Evolutionary conservation across 2,329 filamentous ascomycete species (phyloP).

Genomic region (Nigrospora oryzae): DNA sequence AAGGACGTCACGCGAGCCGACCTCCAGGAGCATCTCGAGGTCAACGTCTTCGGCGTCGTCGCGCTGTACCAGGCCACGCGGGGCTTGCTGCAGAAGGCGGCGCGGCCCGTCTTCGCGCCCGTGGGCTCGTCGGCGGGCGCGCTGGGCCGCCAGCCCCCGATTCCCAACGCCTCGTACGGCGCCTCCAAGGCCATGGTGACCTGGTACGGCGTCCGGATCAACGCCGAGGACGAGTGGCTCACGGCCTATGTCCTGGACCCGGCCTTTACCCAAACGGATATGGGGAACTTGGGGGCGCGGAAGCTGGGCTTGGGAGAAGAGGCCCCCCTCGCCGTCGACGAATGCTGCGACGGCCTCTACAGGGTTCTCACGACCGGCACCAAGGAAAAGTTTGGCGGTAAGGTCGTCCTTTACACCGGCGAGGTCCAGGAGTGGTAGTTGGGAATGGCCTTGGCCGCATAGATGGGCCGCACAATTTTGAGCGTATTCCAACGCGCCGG

Average conservation of each 20-base stretch:
- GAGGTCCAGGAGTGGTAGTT: neutral
- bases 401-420: neutral
- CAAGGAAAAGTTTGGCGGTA: neutral
- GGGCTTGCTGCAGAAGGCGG: constrained; percentile 24
- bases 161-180: constrained; percentile 31
- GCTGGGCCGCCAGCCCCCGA: constrained; percentile 9
- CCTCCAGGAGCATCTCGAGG: constrained; percentile 25
- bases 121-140: constrained; percentile 24
- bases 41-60: constrained; percentile 34
- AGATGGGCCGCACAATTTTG: too few relatives aligned
- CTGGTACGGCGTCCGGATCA: constrained; percentile 21
- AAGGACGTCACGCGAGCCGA: constrained; percentile 22
- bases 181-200: constrained; percentile 28
- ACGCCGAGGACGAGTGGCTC: constrained; percentile 23
- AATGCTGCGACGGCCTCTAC: neutral
- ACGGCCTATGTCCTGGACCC: constrained; percentile 22
- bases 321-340: neutral
- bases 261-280: constrained; percentile 30
- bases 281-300: constrained; percentile 22
- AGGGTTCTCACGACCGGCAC: neutral
- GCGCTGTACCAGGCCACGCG: constrained; percentile 34
- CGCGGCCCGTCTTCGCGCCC: constrained; percentile 25
- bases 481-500: too few relatives aligned
- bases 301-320: neutral
- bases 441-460: too few relatives aligned